A percentile compares a stretch with the other conserved stretches of the same genome.
These are phyloP conservation scores for Globisporangium viniferum DNA, from an alignment of 352 stramenopile species.

Conservation along the genomic window DNA sequence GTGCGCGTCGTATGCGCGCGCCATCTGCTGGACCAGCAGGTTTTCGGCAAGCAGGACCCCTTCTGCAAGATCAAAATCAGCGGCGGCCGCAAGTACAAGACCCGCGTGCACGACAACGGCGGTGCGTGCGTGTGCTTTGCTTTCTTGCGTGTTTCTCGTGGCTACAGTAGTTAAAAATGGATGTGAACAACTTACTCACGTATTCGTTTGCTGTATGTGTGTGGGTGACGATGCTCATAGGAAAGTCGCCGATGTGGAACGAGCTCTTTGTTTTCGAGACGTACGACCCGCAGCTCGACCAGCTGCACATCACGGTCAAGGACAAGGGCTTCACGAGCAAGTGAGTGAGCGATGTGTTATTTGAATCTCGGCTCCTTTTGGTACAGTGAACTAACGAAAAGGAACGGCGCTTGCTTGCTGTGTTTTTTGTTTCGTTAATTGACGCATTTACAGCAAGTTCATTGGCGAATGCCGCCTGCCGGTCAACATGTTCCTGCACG, in stretches of 20 bases:
- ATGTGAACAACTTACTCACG: background rate
- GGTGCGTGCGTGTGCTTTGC: slow-evolving; percentile 40
- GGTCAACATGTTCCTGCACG: slow-evolving; percentile 71
- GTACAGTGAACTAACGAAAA: background rate
- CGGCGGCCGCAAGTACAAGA: slow-evolving; percentile 62
- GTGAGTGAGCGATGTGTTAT: slow-evolving; percentile 13
- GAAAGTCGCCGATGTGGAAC: slow-evolving; percentile 76
- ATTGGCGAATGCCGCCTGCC: slow-evolving; percentile 72
- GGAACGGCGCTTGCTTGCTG: background rate
- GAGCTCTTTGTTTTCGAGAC: slow-evolving; percentile 78
- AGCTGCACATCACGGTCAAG: slow-evolving; percentile 75
- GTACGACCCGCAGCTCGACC: slow-evolving; percentile 68
- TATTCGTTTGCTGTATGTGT: background rate
- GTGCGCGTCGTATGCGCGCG: slow-evolving; percentile 73
- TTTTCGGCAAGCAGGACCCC: slow-evolving; percentile 81
- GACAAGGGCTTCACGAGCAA: slow-evolving; percentile 81
- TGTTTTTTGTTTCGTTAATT: background rate
- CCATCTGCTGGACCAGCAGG: slow-evolving; percentile 82
- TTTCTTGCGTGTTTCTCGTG: background rate
- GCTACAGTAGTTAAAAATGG: background rate
- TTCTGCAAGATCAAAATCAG: slow-evolving; percentile 69
- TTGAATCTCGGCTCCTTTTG: background rate
- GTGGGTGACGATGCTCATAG: slow-evolving; percentile 20
- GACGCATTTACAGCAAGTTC: slow-evolving; percentile 33
- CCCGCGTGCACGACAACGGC: slow-evolving; percentile 82